Evolutionary conservation across 2,329 filamentous ascomycete genomes (phyloP), one percentile per base, ranked within the genome.

Genomic region (Monosporascus sp.): DNA sequence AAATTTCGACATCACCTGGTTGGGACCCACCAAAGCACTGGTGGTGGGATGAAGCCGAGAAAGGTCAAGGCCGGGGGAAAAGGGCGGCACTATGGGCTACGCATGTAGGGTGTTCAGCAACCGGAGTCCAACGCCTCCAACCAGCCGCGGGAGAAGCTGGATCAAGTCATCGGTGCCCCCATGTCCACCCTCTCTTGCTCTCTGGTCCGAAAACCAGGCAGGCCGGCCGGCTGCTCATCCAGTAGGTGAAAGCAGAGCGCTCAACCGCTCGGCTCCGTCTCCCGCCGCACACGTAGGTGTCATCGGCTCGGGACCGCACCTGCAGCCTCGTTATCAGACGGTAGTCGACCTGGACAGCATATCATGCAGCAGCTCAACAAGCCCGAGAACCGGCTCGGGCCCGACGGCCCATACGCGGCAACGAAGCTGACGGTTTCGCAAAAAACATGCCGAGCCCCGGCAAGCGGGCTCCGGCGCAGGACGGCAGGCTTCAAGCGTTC

Each of bases 111-210:
- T 27, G 27, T 22, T 27, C 14, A 36, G 14, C 16, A 19, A n/a
- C 5, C 7, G 1, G 31, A n/a, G 6, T 17, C 9, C 14, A 36
- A 2, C 7, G 50, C 3, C 22, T 27, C 44, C 50, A 31, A 52
- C 26, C 34, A 46, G 7, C 16, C n/a, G 6, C 8, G 75, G 72
- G 80, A 82, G 50, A 70, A 75, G 51, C 78, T 73, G 3, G 59
- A 85, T 17, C 82, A 86, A 64, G 77, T 84, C 61, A 86, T 86
- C 61, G 72, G 76, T 2, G 66, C 86, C 2, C 82, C 81, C 24
- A 85, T 80, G 0, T 71, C 73, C 9, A 71, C 84, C 0, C 69
- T 86, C 27, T 11, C 27, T 9, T 11, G 27, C 27, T 27, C 26
- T 1, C 27, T 27, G 27, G 27, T 11, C 27, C 27, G n/a, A n/a